Conservation (phyloP, 345 rosid species). For the Aquilaria sinensis region DNA sequence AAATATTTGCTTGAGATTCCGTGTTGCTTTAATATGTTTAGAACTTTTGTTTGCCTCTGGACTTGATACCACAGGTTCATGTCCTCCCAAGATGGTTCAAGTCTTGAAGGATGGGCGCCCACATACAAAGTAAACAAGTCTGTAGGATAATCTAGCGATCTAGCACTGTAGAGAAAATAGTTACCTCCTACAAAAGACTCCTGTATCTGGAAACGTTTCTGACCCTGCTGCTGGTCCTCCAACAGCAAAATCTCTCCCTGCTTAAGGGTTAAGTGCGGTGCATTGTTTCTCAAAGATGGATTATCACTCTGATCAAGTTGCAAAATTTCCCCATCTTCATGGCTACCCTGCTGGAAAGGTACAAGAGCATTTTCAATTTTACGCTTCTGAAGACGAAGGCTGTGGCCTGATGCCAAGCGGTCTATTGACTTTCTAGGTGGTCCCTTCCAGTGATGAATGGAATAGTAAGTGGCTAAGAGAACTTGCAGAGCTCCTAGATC, state of each 20-base stretch:
- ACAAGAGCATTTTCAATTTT: constrained; percentile 30
- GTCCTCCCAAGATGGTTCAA: constrained; percentile 66
- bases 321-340: constrained; percentile 41
- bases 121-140: constrained; percentile 39
- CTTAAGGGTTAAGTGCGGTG: constrained; percentile 28
- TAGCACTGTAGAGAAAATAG: constrained; percentile 33
- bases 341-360: constrained; percentile 23
- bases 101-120: constrained; percentile 52
- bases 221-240: constrained; percentile 42
- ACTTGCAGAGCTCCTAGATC: constrained; percentile 53
- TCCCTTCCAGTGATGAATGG: constrained; percentile 43
- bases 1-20: constrained; percentile 39
- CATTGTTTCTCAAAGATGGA: constrained; percentile 20
- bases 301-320: constrained; percentile 28
- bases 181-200: constrained; percentile 40
- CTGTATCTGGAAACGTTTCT: constrained; percentile 40
- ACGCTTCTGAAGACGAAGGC: constrained; percentile 46
- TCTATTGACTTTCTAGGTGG: constrained; percentile 49
- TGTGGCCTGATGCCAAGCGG: constrained; percentile 41
- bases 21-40: constrained; percentile 46
- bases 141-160: constrained; percentile 27
- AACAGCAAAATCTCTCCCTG: constrained; percentile 39
- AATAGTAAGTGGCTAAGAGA: constrained; percentile 49
- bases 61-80: constrained; percentile 68
- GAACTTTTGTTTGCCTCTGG: constrained; percentile 61